Base-by-base conservation (phyloP, 202 grass and related monocot genomes). In the Schoenoplectus tabernaemontani region DNA sequence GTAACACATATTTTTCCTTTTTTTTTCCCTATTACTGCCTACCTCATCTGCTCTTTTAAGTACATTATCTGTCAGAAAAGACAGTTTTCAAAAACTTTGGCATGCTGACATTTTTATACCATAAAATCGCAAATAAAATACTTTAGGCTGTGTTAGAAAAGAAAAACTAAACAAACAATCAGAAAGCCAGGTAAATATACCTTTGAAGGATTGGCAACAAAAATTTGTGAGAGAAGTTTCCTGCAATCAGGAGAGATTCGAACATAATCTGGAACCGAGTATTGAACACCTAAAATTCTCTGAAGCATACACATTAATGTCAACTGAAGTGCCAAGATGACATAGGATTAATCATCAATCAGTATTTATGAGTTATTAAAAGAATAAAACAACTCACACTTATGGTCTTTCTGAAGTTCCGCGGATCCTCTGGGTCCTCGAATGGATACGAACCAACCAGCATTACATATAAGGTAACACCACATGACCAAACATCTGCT, bases 401-500 rank as follows among this genome's bases (percentile, higher is more conserved):
- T 56, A 97, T 92, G 1, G 91, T 97, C 48, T 93, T 97, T 16
- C 86, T 59, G 57, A 97, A 97, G 84, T 97, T 93, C 59, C 79
- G 90, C 2, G 94, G 91, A 81, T 97, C 94, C 30, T 91, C 89
- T 0, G 89, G 91, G 43, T 97, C 94, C 81, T 97, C 94, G 12
- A 97, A 97, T 81, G 94, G 94, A 82, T 97, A 97, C 0, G 94
- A 97, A 30, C 94, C 91, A 20, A 93, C 78, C 54, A 97, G 85
- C 94, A 97, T 97, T 46, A 97, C 94, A 7, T 97, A 97, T 56
- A 97, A 59, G 81, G 91, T 97, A 30, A 97, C 91, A 16, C 91
- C 91, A 20, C 89, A 92, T 9, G 94, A 97, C 91, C 94, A 97
- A 82, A 97, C 94, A 42, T 97, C 91, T 76, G 94, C 87, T 82